Base-by-base conservation (phyloP, 2,329 filamentous ascomycete species). In the Exophiala alcalophila region DNA sequence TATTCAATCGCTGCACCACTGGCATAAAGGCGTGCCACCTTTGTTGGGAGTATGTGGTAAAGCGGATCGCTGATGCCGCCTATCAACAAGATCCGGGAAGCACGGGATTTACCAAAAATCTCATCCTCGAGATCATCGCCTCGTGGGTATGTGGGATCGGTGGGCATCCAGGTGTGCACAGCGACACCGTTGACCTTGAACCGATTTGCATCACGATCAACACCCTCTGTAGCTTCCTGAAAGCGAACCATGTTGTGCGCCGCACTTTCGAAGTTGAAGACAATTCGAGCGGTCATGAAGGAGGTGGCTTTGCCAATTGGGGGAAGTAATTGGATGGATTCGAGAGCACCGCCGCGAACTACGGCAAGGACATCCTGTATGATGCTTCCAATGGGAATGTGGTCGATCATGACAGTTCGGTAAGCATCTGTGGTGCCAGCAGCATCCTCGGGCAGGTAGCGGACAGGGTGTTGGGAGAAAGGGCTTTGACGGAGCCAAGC, bases 391-490 rank as follows among this genome's bases (percentile, higher is more conserved):
- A 45, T 19, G 3, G 54, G 54, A 36, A 57, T 57, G 18, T 41
- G 33, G 26, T 57, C 50, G 12, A 57, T 44, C 54, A 55, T 55
- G 33, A 57, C 53, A 12, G 54, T 57, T 15, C 54, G 54, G 40
- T 48, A 55, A 8, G 46, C 29, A 24, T 57, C 48, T n/a, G 28
- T 14, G 10, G 21, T 40, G 10, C 19, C 30, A 11, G 40, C 54
- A 9, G 38, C 44, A 30, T 48, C 32, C 15, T 52, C 47, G n/a
- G 53, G 53, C 6, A 55, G 37, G 23, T 49, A 55, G 16, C 52
- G 50, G 19, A 55, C 50, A 6, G 52, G 50, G 30, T 53, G 47
- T 14, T 38, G 28, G 12, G 31, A 26, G 32, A 55, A 55, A 4
- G 43, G 38, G 20, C 39, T 40, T 11, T 35, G 40, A 3, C 18